Evolutionary conservation across 2,329 filamentous ascomycete species (phyloP), one percentile per base, ranked within the genome.

Genomic region (Bipolaris cookei): DNA sequence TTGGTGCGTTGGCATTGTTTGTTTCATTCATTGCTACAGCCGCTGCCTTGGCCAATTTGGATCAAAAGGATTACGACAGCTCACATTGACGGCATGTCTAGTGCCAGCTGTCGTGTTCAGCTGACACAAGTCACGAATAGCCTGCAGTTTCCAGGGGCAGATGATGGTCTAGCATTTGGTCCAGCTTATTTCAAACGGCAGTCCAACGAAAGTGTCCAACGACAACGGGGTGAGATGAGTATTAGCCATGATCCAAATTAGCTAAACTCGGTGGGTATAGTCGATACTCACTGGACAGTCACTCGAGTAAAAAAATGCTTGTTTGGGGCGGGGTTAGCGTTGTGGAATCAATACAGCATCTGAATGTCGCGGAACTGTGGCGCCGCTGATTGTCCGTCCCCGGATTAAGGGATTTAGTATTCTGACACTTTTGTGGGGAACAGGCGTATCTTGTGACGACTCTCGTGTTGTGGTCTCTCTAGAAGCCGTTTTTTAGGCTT

Each of bases 301-400:
- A 20, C 51, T 51, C 51, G 56, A 59, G 35, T 42, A 59, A 67
- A 48, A 59, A 20, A 30, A 58, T 57, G 58, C 57, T 61, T 48
- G 43, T 51, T 57, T 30, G 46, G 51, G 51, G 55, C 56, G 56
- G 57, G 47, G 51, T 45, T 56, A 59, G 64, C 57, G 65, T 58
- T 55, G 56, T 66, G 54, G 58, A 69, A 64, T 69, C 66, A 67
- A 70, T 67, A 72, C 59, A 55, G 64, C 56, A 70, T 65, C 45
- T 42, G 54, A 47, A 70, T 71, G 67, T 66, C 68, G 72, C 74
- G 67, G 46, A 52, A 76, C 72, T 61, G 68, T 76, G 74, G 73
- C 73, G 70, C 58, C 66, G 57, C 63, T 66, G 63, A 64, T 64
- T 67, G 58, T 57, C 51, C 62, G 48, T 64, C 60, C 63, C 64